A percentile compares a stretch with the other conserved stretches of the same genome.
These are phyloP conservation scores for Syncephalastrum racemosum DNA, from an alignment of 371 early-diverging fungal species.

Conservation along the genomic window DNA sequence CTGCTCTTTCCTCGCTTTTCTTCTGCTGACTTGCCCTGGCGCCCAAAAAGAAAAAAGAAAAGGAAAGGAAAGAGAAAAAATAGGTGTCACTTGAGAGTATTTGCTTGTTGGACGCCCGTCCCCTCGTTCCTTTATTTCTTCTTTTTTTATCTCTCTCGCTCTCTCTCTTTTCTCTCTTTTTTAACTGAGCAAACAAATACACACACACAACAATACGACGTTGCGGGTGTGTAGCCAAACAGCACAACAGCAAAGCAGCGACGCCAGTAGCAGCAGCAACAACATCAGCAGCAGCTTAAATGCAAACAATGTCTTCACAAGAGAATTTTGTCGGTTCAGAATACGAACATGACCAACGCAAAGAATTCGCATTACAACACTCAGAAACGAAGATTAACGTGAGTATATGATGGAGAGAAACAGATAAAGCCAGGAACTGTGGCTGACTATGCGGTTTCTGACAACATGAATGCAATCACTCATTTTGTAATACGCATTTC, in stretches of 20 bases:
- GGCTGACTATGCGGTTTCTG: not conserved
- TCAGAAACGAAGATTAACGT: slow-evolving; percentile 8
- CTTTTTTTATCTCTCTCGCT: slow-evolving; percentile 7
- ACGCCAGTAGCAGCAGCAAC: slow-evolving; percentile 3
- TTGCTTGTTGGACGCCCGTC: not conserved
- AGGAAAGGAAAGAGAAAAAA: not conserved
- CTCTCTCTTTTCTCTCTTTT: slow-evolving; percentile 1
- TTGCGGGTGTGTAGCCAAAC: not conserved
- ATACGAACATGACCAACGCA: slow-evolving; percentile 7
- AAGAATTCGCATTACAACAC: slow-evolving; percentile 7
- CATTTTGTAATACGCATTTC: not conserved
- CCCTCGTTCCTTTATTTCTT: slow-evolving; percentile 6
- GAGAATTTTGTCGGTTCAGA: slow-evolving; percentile 12
- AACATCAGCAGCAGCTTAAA: too few species aligned
- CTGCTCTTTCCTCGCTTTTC: not conserved
- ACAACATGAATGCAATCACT: not conserved
- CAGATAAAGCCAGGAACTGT: not conserved
- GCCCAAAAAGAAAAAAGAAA: not conserved
- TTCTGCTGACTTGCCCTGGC: not conserved
- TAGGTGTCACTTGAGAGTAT: not conserved
- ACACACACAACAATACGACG: not conserved
- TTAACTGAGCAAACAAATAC: not conserved
- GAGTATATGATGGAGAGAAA: not conserved
- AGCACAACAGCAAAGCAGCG: slow-evolving; percentile 5
- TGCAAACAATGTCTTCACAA: slow-evolving; percentile 10